phyloP scores from a whole-genome alignment of 139 green algal species.

The Coccomyxa sp. region DNA sequence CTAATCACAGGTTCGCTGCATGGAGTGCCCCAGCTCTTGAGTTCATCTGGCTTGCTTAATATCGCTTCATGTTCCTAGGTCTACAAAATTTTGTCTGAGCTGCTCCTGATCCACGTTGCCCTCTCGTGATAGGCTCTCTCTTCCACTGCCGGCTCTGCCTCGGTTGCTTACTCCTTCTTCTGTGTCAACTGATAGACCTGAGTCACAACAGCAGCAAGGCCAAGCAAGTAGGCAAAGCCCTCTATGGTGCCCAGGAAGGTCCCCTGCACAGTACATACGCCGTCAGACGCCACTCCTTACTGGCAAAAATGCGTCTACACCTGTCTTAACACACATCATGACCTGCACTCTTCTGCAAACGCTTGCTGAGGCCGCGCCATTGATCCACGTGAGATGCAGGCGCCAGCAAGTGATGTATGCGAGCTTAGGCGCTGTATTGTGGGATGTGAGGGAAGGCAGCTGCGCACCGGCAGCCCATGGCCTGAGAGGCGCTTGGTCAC shows the following conservation, averaged over 20 bases:
- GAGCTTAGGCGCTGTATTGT: no score
- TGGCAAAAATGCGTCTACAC: background rate
- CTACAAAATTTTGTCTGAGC: no score
- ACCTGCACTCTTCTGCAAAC: background rate
- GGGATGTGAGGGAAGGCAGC: no score
- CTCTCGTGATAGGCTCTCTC: no score
- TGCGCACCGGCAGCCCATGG: conserved; percentile 16
- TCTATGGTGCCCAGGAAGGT: conserved; percentile 10
- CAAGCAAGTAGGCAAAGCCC: conserved; percentile 9
- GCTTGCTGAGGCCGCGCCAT: no score
- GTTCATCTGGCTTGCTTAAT: no score
- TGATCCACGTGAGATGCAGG: background rate
- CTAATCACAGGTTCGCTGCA: no score
- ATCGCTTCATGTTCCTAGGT: no score
- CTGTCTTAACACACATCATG: background rate
- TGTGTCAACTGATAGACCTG: background rate
- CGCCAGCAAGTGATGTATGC: background rate
- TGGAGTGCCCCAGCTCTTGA: no score
- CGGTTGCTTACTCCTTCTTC: no score
- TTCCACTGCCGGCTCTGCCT: no score
- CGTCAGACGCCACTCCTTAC: background rate
- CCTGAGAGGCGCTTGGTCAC: conserved; percentile 19
- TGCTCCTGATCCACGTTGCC: no score
- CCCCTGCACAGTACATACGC: conserved; percentile 6
- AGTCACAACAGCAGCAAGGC: conserved; percentile 5